A percentile compares a stretch with the other conserved stretches of the same genome.
Conservation (phyloP, 83 land plant genomes). For the Picea mariana region DNA sequence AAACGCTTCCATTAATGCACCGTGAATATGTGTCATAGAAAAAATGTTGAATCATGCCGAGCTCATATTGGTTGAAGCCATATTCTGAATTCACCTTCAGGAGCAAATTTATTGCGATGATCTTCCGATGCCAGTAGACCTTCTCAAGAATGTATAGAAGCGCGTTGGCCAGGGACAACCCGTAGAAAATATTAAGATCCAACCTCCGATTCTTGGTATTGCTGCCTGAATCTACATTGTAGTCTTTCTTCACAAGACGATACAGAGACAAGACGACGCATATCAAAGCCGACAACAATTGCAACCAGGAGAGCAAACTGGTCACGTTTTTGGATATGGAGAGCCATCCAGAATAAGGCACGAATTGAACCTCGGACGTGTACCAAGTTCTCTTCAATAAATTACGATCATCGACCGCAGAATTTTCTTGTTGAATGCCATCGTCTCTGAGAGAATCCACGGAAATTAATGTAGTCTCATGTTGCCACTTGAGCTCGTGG, state of each 20-base stretch:
- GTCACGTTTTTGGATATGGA: too few relatives aligned
- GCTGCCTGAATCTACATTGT: not conserved
- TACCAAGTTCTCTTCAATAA: too few relatives aligned
- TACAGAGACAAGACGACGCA: slow-evolving; percentile 58
- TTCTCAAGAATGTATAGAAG: slow-evolving; percentile 70
- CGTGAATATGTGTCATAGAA: slow-evolving; percentile 76
- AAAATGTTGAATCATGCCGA: slow-evolving; percentile 43
- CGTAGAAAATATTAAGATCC: slow-evolving; percentile 70
- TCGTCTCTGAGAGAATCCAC: not conserved
- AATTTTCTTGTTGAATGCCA: too few relatives aligned
- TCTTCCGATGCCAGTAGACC: slow-evolving; percentile 75
- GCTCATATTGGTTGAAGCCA: slow-evolving; percentile 16
- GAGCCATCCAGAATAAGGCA: too few relatives aligned
- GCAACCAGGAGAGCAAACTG: slow-evolving; percentile 59
- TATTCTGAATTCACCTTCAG: too few relatives aligned
- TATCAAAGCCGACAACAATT: slow-evolving; percentile 58
- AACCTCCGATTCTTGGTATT: slow-evolving; percentile 25
- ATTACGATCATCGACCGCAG: too few relatives aligned
- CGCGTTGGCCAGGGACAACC: slow-evolving; percentile 63
- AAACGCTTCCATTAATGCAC: slow-evolving; percentile 73
- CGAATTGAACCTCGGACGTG: slow-evolving; percentile 40
- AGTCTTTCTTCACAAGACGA: slow-evolving; percentile 31
- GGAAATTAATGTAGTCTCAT: not conserved
- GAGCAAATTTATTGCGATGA: slow-evolving; percentile 42
- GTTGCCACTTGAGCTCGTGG: slow-evolving; percentile 52